Base-by-base conservation (phyloP, 1,284 basidiomycete species). In the Moniliophthora roreri region DNA sequence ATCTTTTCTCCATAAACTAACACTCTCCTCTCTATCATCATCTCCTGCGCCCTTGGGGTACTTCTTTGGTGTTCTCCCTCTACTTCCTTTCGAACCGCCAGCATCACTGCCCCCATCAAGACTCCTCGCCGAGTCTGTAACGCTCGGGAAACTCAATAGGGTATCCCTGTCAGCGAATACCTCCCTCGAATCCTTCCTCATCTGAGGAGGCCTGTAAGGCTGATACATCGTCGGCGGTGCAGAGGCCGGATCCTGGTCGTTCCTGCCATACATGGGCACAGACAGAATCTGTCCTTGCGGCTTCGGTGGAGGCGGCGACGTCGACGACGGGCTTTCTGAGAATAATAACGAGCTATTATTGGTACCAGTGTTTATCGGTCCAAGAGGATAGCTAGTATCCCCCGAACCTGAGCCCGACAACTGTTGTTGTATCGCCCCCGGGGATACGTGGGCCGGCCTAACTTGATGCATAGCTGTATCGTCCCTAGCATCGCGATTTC, bases 401-500 rank as follows among this genome's bases (percentile, higher is more conserved):
- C 24, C 18, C 11, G 9, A 13, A 28, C 24, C 24, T 32, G n/a
- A n/a, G n/a, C 44, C 44, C n/a, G 15, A 26, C 8, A 15, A 26
- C 2, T 46, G 21, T n/a, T 46, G 2, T 24, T 3, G 13, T 23
- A 15, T 24, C 2, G 41, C 18, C 15, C 20, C 24, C 6, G 44
- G 44, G n/a, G 44, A 46, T 15, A 21, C 70, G 13, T 67, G 59
- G 10, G 74, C 75, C 15, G 66, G 62, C 50, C 82, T 71, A 53
- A 75, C 80, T 55, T 81, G 78, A 60, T 89, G 86, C 5, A 72
- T 82, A 16, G 80, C 79, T 21, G 72, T 67, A 48, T 72, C 76
- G 39, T 73, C 70, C 8, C 75, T 74, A 21, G 70, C 70, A 8
- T 46, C 50, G 21, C 76, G 76, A n/a, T 71, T 72, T n/a, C 73